Percentiles rank a stretch among this genome's conserved stretches.
phyloP scores from a whole-genome alignment of 2,329 filamentous ascomycete genomes.

The Hymenoscyphus fructigenus region DNA sequence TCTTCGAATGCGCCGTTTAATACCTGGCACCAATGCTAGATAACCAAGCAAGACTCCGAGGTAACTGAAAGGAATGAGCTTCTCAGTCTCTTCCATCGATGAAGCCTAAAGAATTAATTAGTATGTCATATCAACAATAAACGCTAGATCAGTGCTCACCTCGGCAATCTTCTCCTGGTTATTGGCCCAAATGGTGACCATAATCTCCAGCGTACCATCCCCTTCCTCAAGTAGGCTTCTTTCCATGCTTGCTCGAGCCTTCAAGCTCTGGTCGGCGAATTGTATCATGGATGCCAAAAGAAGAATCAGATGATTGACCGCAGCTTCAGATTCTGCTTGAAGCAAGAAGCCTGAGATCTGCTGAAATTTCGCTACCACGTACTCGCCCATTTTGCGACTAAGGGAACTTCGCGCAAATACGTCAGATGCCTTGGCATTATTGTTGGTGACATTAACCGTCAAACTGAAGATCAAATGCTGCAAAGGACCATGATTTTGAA shows the following conservation, averaged over 20 bases:
- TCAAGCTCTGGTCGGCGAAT: conserved; percentile 73
- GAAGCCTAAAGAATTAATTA: conserved; percentile 52
- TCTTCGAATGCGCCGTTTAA: conserved; percentile 42
- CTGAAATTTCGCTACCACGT: conserved; percentile 53
- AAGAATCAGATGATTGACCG: conserved; percentile 72
- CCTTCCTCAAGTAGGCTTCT: conserved; percentile 36
- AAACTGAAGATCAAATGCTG: conserved; percentile 55
- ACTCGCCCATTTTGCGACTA: conserved; percentile 47
- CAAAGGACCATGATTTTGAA: conserved; percentile 39
- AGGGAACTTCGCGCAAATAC: conserved; percentile 64
- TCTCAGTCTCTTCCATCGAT: conserved; percentile 70
- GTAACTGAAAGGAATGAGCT: conserved; percentile 84
- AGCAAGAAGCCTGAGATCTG: conserved; percentile 48
- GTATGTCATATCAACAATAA: conserved; percentile 6
- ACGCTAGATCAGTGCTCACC: conserved; percentile 48
- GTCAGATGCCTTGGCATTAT: conserved; percentile 66
- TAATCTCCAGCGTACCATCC: conserved; percentile 51
- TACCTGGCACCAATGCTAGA: conserved; percentile 59
- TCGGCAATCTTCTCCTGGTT: conserved; percentile 64
- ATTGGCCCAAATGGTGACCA: conserved; percentile 67
- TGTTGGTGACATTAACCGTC: conserved; percentile 83
- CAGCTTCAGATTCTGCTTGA: conserved; percentile 49
- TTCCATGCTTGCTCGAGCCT: conserved; percentile 54
- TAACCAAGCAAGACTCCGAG: conserved; percentile 82
- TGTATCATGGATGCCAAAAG: conserved; percentile 84